These are phyloP conservation scores for Scheffersomyces amazonensis DNA, from an alignment of 805 yeast species.

Conservation along the genomic window DNA sequence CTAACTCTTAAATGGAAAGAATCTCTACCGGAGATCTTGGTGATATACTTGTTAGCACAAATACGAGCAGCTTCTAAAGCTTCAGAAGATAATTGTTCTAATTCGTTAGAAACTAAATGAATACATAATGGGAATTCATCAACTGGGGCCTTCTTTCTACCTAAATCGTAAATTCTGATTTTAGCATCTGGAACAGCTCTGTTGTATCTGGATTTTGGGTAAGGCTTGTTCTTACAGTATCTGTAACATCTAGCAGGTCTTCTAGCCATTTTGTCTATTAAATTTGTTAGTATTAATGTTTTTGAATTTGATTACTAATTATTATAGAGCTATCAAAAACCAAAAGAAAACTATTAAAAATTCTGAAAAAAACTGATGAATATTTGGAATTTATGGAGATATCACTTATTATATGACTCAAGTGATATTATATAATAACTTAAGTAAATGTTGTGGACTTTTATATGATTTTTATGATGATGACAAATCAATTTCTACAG, in stretches of 20 bases:
- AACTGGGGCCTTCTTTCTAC: slow-evolving; percentile 99
- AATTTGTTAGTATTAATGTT: slow-evolving; percentile 20
- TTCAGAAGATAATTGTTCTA: slow-evolving; percentile 98
- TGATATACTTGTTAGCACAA: slow-evolving; percentile 99
- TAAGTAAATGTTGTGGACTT: too few species aligned
- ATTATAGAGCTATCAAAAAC: too few species aligned
- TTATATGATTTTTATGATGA: background rate
- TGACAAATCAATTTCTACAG: background rate
- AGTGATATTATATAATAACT: too few species aligned
- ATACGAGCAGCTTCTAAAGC: slow-evolving; percentile 99
- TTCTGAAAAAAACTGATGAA: too few species aligned
- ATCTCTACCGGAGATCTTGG: slow-evolving; percentile 97
- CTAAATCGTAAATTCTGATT: slow-evolving; percentile 98
- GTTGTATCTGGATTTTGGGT: slow-evolving; percentile 99
- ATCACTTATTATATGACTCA: too few species aligned
- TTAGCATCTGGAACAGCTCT: slow-evolving; percentile 99
- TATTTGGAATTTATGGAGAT: too few species aligned
- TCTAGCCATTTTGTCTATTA: slow-evolving; percentile 87
- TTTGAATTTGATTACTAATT: too few species aligned
- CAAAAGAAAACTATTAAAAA: too few species aligned
- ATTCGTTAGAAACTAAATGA: slow-evolving; percentile 98
- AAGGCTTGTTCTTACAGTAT: slow-evolving; percentile 99
- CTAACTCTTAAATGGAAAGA: slow-evolving; percentile 99
- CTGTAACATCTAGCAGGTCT: slow-evolving; percentile 99
- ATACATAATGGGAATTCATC: slow-evolving; percentile 99